Percentiles rank a stretch among this genome's conserved stretches.
phyloP scores from a whole-genome alignment of 257 asterid genomes.

The Forsythia viridissima region DNA sequence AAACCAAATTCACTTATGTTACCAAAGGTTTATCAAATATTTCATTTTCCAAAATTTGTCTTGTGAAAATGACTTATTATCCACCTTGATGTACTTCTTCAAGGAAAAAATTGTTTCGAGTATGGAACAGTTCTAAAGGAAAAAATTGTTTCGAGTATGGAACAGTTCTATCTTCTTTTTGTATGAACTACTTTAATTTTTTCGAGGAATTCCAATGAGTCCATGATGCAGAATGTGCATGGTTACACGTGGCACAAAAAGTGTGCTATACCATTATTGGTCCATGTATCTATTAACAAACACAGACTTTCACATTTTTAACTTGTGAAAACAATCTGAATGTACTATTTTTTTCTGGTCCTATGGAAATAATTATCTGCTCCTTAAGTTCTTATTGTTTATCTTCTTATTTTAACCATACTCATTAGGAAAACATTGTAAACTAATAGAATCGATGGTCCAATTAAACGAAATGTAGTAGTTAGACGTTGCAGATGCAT shows the following conservation, averaged over 20 bases:
- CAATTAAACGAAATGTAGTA: background rate
- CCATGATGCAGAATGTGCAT: slow-evolving; percentile 6
- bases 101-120: background rate
- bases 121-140: background rate
- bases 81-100: background rate
- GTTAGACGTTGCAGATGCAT: background rate
- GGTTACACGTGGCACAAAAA: background rate
- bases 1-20: slow-evolving; percentile 13
- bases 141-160: background rate
- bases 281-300: background rate
- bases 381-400: background rate
- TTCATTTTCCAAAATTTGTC: slow-evolving; percentile 2
- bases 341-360: background rate
- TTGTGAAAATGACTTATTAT: slow-evolving; percentile 3
- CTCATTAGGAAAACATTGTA: background rate
- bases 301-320: background rate
- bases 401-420: background rate
- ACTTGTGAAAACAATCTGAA: background rate
- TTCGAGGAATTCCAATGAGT: background rate
- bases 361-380: background rate
- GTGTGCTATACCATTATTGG: background rate
- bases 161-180: background rate
- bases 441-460: background rate
- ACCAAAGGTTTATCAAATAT: background rate
- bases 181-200: background rate